Conservation (phyloP, 768 basidiomycete genomes). For the Cantharellus anzutake region DNA sequence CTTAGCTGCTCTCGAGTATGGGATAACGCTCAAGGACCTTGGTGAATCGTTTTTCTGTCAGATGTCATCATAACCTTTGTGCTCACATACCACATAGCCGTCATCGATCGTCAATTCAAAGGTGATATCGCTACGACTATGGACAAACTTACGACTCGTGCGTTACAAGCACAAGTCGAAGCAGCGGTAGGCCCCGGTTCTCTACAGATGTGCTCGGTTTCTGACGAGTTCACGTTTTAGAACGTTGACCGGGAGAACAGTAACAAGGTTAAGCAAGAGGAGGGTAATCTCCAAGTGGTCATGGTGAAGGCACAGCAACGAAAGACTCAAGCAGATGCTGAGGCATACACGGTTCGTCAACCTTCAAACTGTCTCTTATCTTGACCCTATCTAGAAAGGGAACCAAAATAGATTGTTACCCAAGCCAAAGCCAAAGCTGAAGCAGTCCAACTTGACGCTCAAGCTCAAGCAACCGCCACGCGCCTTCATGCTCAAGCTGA, state of each 20-base stretch:
- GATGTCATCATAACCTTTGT: background rate
- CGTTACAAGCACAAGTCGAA: slow-evolving; percentile 73
- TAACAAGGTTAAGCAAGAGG: slow-evolving; percentile 73
- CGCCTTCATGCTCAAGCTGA: slow-evolving; percentile 22
- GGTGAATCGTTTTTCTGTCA: slow-evolving; percentile 19
- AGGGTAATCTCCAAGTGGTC: slow-evolving; percentile 59
- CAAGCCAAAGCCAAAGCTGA: slow-evolving; percentile 59
- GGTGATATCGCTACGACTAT: slow-evolving; percentile 72
- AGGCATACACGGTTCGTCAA: background rate
- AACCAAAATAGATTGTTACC: slow-evolving; percentile 55
- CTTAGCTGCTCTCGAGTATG: slow-evolving; percentile 63
- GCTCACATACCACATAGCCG: slow-evolving; percentile 26
- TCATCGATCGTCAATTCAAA: slow-evolving; percentile 78
- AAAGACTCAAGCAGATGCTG: background rate
- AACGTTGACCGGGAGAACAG: slow-evolving; percentile 77
- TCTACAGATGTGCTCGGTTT: background rate
- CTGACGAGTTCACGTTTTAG: slow-evolving; percentile 18
- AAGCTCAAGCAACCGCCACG: slow-evolving; percentile 61
- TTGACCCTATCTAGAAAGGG: slow-evolving; percentile 51
- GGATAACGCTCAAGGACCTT: slow-evolving; percentile 65
- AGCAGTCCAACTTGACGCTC: slow-evolving; percentile 44
- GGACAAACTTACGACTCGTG: slow-evolving; percentile 71
- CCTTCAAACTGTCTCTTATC: background rate
- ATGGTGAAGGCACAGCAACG: slow-evolving; percentile 43
- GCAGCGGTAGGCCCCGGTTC: slow-evolving; percentile 36